A percentile compares a stretch with the other conserved stretches of the same genome.
Conservation (phyloP, 805 yeast species). For the Spathaspora gorwiae region DNA sequence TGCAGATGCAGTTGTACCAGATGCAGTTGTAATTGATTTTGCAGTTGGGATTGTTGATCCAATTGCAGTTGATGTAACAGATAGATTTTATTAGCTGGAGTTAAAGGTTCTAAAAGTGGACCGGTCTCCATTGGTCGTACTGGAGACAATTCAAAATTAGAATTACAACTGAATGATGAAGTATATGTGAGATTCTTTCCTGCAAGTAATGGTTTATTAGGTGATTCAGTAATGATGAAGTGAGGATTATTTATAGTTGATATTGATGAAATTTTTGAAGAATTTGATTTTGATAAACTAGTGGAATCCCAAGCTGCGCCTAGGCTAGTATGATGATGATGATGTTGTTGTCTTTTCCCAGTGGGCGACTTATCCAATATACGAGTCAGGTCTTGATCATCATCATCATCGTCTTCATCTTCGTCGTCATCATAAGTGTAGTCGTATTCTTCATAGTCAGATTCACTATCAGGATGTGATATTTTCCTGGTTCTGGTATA, state of each 20-base stretch:
- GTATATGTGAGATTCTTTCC: slow-evolving; percentile 48
- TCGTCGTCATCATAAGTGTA: slow-evolving; percentile 7
- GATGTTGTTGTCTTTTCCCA: slow-evolving; percentile 11
- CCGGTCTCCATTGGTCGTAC: slow-evolving; percentile 55
- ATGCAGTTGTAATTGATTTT: neutral
- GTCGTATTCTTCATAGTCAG: slow-evolving; percentile 2
- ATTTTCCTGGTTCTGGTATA: slow-evolving; percentile 2
- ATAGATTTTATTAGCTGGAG: slow-evolving; percentile 40
- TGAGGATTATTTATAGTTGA: slow-evolving; percentile 14
- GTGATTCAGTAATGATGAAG: slow-evolving; percentile 28
- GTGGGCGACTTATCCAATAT: slow-evolving; percentile 9
- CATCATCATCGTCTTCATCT: slow-evolving; percentile 15
- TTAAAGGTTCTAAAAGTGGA: slow-evolving; percentile 60
- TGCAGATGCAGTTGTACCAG: slow-evolving; percentile 7
- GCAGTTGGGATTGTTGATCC: neutral
- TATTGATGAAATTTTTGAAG: neutral
- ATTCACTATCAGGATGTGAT: slow-evolving; percentile 1
- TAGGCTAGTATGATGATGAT: neutral
- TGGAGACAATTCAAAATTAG: slow-evolving; percentile 63
- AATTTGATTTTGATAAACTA: neutral
- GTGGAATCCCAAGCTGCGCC: neutral
- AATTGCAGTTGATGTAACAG: slow-evolving; percentile 3
- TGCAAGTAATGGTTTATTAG: slow-evolving; percentile 37
- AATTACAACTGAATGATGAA: slow-evolving; percentile 62
- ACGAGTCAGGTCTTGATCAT: slow-evolving; percentile 13